These are phyloP conservation scores for Saposhnikovia divaricata DNA, from an alignment of 129 eudicot genomes.

Conservation along the genomic window DNA sequence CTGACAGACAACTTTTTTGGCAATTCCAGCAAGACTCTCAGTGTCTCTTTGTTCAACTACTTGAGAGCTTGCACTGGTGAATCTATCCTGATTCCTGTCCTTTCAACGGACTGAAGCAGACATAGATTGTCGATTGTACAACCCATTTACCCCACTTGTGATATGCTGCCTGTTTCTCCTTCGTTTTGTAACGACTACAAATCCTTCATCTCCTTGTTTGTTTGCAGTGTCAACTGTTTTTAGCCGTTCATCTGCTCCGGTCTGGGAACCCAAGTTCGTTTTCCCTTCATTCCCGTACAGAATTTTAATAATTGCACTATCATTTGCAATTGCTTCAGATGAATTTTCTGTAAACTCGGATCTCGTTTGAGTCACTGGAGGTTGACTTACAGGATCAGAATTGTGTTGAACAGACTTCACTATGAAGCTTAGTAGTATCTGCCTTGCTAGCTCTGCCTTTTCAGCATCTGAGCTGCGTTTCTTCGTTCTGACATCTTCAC, in stretches of 20 bases:
- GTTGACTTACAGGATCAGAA: conserved; percentile 34
- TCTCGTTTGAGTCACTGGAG: conserved; percentile 33
- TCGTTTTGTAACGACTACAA: conserved; percentile 76
- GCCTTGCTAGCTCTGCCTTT: conserved; percentile 90
- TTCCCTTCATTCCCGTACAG: conserved; percentile 53
- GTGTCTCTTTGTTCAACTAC: neutral
- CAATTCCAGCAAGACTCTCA: neutral
- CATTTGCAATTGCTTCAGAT: conserved; percentile 61
- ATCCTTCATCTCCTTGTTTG: conserved; percentile 74
- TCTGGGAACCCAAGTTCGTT: conserved; percentile 15
- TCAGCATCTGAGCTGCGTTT: conserved; percentile 66
- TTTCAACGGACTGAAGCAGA: conserved; percentile 82
- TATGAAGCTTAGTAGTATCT: conserved; percentile 86
- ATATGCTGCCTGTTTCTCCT: conserved; percentile 75
- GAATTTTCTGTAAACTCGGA: conserved; percentile 32
- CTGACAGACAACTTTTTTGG: neutral
- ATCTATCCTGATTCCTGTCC: neutral
- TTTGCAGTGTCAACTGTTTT: conserved; percentile 16
- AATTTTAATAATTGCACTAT: conserved; percentile 68
- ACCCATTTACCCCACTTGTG: conserved; percentile 54
- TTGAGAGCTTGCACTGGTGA: neutral
- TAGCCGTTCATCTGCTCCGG: conserved; percentile 12
- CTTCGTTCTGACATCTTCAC: conserved; percentile 42
- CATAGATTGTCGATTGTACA: conserved; percentile 68
- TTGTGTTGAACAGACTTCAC: conserved; percentile 69